Conservation (phyloP, 352 stramenopile genomes). For the Pythium vanterpoolii region DNA sequence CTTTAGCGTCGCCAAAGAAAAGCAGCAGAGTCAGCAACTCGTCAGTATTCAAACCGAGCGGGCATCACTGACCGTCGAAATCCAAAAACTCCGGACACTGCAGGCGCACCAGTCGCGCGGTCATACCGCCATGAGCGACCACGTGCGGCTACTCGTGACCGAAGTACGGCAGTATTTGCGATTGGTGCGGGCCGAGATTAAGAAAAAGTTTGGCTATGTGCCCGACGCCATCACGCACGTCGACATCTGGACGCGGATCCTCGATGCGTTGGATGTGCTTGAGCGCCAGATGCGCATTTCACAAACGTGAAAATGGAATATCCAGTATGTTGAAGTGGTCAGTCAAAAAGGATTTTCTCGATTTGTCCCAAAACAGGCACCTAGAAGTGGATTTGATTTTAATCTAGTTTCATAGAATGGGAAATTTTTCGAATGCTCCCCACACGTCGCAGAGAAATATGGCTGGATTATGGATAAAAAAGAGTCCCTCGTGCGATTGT, state of each 20-base stretch:
- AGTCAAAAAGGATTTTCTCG: background rate
- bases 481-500: no score
- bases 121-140: constrained; percentile 35
- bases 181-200: constrained; percentile 67
- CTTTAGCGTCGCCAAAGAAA: constrained; percentile 25
- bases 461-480: no score
- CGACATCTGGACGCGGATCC: constrained; percentile 54
- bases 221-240: constrained; percentile 68
- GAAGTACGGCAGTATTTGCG: constrained; percentile 71
- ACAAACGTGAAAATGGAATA: background rate
- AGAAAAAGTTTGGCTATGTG: constrained; percentile 78
- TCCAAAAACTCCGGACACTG: constrained; percentile 15
- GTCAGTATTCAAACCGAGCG: constrained; percentile 14
- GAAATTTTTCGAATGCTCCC: no score
- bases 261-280: constrained; percentile 55
- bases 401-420: no score
- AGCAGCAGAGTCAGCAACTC: constrained; percentile 24
- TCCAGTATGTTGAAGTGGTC: constrained; percentile 3
- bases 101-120: constrained; percentile 25
- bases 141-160: constrained; percentile 48
- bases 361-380: background rate
- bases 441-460: no score
- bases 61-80: constrained; percentile 21
- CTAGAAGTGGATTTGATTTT: no score
- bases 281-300: constrained; percentile 31